Base-by-base conservation (phyloP, 2,329 filamentous ascomycete species). In the Fusarium mangiferae region DNA sequence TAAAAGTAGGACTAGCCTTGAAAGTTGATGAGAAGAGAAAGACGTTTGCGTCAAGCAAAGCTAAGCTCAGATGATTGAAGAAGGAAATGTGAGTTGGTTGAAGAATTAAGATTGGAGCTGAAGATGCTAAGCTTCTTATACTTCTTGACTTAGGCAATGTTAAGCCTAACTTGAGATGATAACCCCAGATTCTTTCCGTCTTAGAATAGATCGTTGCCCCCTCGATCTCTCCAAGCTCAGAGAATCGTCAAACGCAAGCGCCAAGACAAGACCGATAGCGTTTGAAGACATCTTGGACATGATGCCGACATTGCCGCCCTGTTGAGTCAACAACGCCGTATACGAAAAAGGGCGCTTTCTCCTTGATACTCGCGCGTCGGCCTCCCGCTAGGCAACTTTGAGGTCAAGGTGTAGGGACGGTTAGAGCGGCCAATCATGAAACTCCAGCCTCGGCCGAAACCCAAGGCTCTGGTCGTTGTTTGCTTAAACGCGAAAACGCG, bases 41-140 rank as follows among this genome's bases (percentile, higher is more conserved):
- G 41, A 30, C 36, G 51, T 28, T 46, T 70, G 67, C 67, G 58
- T 70, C 66, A 70, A 70, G 67, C 66, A 70, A 70, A 58, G 51
- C 24, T 58, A 70, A 58, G 28, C 36, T 58, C 52, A 26, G 24
- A 42, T 49, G 63, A 52, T n/a, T 68, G 46, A 42, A 46, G 35
- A 52, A 54, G 35, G 58, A 42, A 68, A 45, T 20, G 14, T 48
- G 54, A 67, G 58, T 46, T 58, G 66, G 46, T 46, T 70, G 67
- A 42, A 46, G 41, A 48, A 35, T 8, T 38, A 24, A 20, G n/a
- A 38, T 42, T 33, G 3, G 11, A 15, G 36, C 15, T 17, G 45
- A 33, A 10, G 24, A 42, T 7, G 18, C 3, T 11, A 42, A 36
- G 13, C 62, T 24, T 70, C 67, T 70, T 70, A 70, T 70, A 70